Base-by-base conservation (phyloP, 306 rosid species). In the Prunus davidiana region DNA sequence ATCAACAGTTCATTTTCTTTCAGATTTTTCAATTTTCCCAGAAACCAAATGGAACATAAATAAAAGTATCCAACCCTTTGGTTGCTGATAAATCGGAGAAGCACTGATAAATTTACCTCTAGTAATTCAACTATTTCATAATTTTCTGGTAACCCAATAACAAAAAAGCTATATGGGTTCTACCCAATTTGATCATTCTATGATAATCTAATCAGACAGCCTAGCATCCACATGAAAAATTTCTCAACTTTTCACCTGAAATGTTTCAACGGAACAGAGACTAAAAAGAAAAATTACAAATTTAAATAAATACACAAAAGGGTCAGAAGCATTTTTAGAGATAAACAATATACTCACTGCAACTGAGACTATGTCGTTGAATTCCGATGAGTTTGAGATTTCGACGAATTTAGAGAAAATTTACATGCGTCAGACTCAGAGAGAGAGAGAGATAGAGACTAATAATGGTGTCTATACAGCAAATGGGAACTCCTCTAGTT, bases 331-430 rank as follows among this genome's bases (percentile, higher is more conserved):
- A 52, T 52, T 16, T 19, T 18, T 10, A 34, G 51, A 43, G 41
- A 32, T 18, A 55, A 54, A n/a, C 20, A 34, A 58, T 38, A 22
- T 12, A 66, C 78, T 67, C 74, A 73, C 71, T 24, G 75, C 57
- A 57, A 60, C 12, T n/a, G 50, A 43, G 10, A 34, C 32, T 8
- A 51, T 4, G 38, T 14, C 14, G 74, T 55, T 47, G 70, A 46
- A 9, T 25, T 47, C 68, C 13, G 45, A 16, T 10, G 20, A 6
- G 16, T 57, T 51, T 58, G 71, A 25, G 38, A 15, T 58, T 55
- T 60, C 50, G 8, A 57, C 65, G 69, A 69, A 46, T 55, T 60
- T 14, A 78, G 57, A 49, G 11, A 15, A 51, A 5, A 13, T 5
- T 22, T 45, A 50, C 69, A 46, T 43, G 19, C 45, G 45, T 24